These are phyloP conservation scores for Ascomycota sp. DNA, from an alignment of 2,329 filamentous ascomycete genomes.

Conservation along the genomic window DNA sequence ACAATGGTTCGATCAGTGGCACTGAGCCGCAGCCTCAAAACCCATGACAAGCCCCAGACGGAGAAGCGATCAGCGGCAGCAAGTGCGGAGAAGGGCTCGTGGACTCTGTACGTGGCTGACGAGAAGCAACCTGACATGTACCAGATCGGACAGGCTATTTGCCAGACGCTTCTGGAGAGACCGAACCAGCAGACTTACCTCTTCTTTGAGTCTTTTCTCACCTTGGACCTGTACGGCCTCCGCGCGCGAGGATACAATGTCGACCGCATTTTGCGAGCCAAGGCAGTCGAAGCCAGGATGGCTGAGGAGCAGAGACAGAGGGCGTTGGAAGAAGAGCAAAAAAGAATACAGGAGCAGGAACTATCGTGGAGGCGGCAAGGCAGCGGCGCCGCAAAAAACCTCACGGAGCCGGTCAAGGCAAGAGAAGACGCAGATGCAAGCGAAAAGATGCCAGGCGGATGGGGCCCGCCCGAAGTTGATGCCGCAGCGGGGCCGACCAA, in stretches of 20 bases:
- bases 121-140: constrained; percentile 58
- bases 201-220: constrained; percentile 79
- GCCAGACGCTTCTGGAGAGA: constrained; percentile 57
- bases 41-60: constrained; percentile 45
- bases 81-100: constrained; percentile 29
- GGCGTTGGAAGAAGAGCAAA: constrained; percentile 52
- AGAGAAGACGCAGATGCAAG: constrained; percentile 19
- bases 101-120: constrained; percentile 57
- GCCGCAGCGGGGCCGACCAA: constrained; percentile 12
- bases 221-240: constrained; percentile 62
- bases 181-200: constrained; percentile 79
- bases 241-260: constrained; percentile 89
- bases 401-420: constrained; percentile 9
- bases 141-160: constrained; percentile 76
- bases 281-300: constrained; percentile 70
- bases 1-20: constrained; percentile 60
- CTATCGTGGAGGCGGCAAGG: constrained; percentile 20
- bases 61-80: constrained; percentile 60
- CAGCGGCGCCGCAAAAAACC: constrained; percentile 10
- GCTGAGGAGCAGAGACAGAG: constrained; percentile 66
- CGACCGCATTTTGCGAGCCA: constrained; percentile 73
- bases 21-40: constrained; percentile 55
- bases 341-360: constrained; percentile 37
- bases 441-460: constrained; percentile 52
- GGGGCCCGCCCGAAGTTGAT: constrained; percentile 41